Base-by-base conservation (phyloP, 2,329 filamentous ascomycete species). In the Alternaria dauci region DNA sequence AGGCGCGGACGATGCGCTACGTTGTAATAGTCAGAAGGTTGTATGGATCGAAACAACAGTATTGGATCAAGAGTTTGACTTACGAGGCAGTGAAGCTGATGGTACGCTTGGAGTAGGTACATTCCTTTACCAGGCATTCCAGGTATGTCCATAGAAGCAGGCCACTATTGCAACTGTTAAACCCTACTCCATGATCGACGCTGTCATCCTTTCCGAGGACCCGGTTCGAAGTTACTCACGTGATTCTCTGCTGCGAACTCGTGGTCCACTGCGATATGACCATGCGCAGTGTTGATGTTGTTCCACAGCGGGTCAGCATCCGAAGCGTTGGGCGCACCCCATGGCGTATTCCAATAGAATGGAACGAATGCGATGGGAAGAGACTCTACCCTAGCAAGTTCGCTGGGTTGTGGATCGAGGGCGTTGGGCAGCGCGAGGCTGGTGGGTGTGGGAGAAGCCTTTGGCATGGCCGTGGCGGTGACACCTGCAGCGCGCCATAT, bases 191-290 rank as follows among this genome's bases (percentile, higher is more conserved):
- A 14, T 41, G 3, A 25, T 4, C 16, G 12, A 36, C 20, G 16
- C 36, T 43, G 30, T 50, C 32, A 12, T 38, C 5, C 8, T 38
- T 18, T 11, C 32, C 46, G n/a, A 14, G 9, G 3, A 38, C 12
- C 28, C 16, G n/a, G 23, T 20, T 16, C 30, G 32, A 14, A 32
- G n/a, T 39, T 20, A 62, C 57, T 68, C 57, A 60, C 59, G 47
- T 46, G 41, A 23, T 60, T 68, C 48, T 44, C 39, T 23, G 54
- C 55, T 3, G 72, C 72, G 64, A 63, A 71, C 42, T 66, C 20
- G 12, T 61, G 63, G 46, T 74, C 72, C 16, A 74, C 60, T 12
- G 72, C 68, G 16, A 75, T 63, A 47, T 73, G 66, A 20, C 72
- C 72, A 52, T 75, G 72, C 14, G 71, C 58, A 8, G 68, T 68